Conservation (phyloP, 352 stramenopile genomes). For the Globisporangium perplexum region DNA sequence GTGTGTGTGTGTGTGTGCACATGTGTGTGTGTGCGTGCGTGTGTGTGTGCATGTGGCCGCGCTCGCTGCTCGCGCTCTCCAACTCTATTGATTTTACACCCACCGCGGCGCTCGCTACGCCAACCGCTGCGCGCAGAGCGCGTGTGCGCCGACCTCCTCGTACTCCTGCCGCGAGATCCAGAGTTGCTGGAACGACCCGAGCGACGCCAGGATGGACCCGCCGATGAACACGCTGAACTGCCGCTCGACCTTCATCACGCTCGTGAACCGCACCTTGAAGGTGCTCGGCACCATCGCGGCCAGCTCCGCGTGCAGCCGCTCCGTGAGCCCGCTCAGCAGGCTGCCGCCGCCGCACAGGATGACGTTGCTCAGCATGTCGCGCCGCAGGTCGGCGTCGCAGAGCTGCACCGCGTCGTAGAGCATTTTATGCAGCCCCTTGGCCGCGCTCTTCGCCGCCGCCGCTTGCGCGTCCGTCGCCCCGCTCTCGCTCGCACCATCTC, state of each 20-base stretch:
- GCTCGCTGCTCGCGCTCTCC: too few relatives aligned
- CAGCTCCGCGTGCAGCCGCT: constrained; percentile 77
- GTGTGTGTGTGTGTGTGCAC: too few relatives aligned
- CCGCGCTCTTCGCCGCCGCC: constrained; percentile 33
- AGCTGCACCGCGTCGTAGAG: constrained; percentile 80
- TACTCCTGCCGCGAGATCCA: constrained; percentile 86
- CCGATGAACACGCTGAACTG: constrained; percentile 88
- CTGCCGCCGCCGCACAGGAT: constrained; percentile 82
- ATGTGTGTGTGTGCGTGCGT: too few relatives aligned
- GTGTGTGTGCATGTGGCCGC: too few relatives aligned
- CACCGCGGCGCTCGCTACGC: constrained; percentile 19
- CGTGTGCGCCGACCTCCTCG: constrained; percentile 67
- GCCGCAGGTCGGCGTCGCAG: constrained; percentile 75
- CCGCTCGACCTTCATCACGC: constrained; percentile 73
- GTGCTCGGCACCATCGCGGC: constrained; percentile 72
- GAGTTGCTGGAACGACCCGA: constrained; percentile 86
- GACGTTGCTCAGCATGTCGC: constrained; percentile 85
- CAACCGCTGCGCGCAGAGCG: constrained; percentile 69
- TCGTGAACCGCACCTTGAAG: constrained; percentile 86
- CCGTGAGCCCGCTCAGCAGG: constrained; percentile 64
- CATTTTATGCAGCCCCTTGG: constrained; percentile 74
- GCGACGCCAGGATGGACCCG: constrained; percentile 79
- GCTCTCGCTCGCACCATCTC: constrained; percentile 8
- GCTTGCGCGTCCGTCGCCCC: constrained; percentile 26
- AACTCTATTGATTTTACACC: background rate